These are phyloP conservation scores for Citrus sinensis DNA, from an alignment of 345 rosid genomes.

Conservation along the genomic window DNA sequence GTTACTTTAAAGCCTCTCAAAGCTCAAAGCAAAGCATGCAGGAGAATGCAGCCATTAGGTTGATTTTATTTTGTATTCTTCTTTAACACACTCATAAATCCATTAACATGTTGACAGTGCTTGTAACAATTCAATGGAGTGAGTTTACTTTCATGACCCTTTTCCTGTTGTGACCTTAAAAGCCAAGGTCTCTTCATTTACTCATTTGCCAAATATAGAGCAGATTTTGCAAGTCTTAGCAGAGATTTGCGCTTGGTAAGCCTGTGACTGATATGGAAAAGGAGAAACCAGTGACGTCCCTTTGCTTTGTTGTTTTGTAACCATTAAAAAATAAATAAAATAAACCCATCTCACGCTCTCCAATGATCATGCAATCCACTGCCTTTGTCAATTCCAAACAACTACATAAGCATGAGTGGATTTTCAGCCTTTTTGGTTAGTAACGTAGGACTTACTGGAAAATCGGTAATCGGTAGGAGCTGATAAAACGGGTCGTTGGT, in stretches of 20 bases:
- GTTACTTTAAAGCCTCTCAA: too few relatives aligned
- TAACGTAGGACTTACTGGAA: too few relatives aligned
- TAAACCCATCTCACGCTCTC: not conserved
- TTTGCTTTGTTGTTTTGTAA: not conserved
- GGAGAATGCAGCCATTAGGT: too few relatives aligned
- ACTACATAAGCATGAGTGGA: not conserved
- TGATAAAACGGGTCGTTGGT: too few relatives aligned
- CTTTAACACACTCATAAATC: too few relatives aligned
- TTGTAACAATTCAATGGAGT: slow-evolving; percentile 3
- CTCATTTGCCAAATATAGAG: slow-evolving; percentile 20
- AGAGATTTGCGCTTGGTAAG: not conserved
- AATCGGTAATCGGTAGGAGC: too few relatives aligned
- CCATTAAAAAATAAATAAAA: not conserved
- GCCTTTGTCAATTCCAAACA: not conserved
- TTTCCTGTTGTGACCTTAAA: slow-evolving; percentile 3
- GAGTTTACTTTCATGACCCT: not conserved
- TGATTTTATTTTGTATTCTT: too few relatives aligned
- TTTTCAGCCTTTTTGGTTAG: not conserved
- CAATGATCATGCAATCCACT: not conserved
- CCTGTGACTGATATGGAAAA: not conserved
- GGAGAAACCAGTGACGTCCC: not conserved
- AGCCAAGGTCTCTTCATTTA: slow-evolving; percentile 1
- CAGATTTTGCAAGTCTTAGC: not conserved
- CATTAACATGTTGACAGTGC: not conserved
- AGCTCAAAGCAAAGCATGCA: not conserved